These are phyloP conservation scores for Umbelopsis sp. DNA, from an alignment of 371 early-diverging fungal species.

Conservation along the genomic window DNA sequence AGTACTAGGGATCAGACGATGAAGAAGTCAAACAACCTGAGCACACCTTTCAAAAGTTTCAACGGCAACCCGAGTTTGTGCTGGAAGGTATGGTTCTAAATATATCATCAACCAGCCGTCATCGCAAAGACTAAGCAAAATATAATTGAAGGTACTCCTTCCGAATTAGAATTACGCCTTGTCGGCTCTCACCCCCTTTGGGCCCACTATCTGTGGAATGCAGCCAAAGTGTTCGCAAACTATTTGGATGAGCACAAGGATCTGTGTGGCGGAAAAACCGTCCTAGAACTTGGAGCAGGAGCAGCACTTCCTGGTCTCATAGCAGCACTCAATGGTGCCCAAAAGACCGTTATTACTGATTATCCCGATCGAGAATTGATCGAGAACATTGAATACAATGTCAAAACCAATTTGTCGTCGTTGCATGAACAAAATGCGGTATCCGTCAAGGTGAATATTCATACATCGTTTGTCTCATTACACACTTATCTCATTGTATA, in stretches of 20 bases:
- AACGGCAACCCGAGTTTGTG: background rate
- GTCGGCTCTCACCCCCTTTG: constrained; percentile 85
- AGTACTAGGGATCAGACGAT: background rate
- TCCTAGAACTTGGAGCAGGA: constrained; percentile 92
- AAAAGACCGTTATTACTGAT: constrained; percentile 84
- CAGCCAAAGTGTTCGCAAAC: constrained; percentile 79
- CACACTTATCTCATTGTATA: too few relatives aligned
- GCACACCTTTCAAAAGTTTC: constrained; percentile 4
- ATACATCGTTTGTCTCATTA: background rate
- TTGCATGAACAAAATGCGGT: constrained; percentile 26
- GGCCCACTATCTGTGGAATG: constrained; percentile 94
- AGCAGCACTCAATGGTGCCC: constrained; percentile 74
- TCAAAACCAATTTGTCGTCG: constrained; percentile 45
- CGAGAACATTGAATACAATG: constrained; percentile 76
- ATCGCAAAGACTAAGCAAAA: background rate
- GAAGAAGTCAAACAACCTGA: constrained; percentile 6
- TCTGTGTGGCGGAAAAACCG: constrained; percentile 61
- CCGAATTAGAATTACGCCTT: constrained; percentile 39
- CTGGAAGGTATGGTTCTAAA: background rate
- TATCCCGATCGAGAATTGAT: constrained; percentile 86
- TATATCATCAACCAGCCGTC: background rate
- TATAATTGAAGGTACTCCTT: background rate
- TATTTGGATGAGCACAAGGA: constrained; percentile 72
- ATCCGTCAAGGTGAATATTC: constrained; percentile 25
- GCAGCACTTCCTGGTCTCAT: constrained; percentile 88